These are phyloP conservation scores for Onygenales sp. DNA, from an alignment of 2,329 filamentous ascomycete genomes.

Conservation along the genomic window DNA sequence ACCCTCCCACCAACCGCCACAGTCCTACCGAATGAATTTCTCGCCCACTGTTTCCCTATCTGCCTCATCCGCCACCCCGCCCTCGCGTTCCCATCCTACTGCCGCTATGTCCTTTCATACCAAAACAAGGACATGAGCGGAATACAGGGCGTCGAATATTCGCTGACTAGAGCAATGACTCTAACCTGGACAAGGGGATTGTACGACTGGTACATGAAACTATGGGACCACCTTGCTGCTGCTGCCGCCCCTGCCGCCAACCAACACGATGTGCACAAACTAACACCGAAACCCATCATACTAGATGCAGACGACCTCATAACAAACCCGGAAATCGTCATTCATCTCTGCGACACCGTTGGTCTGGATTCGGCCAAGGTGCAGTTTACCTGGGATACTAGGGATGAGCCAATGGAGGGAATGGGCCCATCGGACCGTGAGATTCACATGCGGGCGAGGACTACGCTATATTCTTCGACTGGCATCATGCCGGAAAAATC, in stretches of 20 bases:
- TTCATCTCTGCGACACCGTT: slow-evolving; percentile 17
- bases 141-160: slow-evolving; percentile 9
- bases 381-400: slow-evolving; percentile 23
- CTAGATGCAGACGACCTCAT: slow-evolving; percentile 33
- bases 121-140: slow-evolving; percentile 8
- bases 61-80: slow-evolving; percentile 33
- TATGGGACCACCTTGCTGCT: slow-evolving; percentile 8
- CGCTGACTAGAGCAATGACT: slow-evolving; percentile 17
- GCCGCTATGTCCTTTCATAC: slow-evolving; percentile 20
- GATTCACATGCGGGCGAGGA: slow-evolving; percentile 14
- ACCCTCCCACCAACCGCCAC: slow-evolving; percentile 22
- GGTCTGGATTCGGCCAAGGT: slow-evolving; percentile 25
- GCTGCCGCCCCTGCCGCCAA: background rate
- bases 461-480: slow-evolving; percentile 21
- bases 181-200: slow-evolving; percentile 23
- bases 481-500: slow-evolving; percentile 26
- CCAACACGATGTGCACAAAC: background rate
- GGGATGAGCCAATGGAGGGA: slow-evolving; percentile 5
- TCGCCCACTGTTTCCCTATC: slow-evolving; percentile 23
- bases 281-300: slow-evolving; percentile 17
- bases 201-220: slow-evolving; percentile 26
- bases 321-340: slow-evolving; percentile 20
- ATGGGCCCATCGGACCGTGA: slow-evolving; percentile 6
- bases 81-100: slow-evolving; percentile 29
- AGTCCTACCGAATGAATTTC: slow-evolving; percentile 25